A percentile compares a stretch with the other conserved stretches of the same genome.
Evolutionary conservation across 495 filamentous ascomycete species (phyloP).

Genomic region (Hypoxylon perforatum): DNA sequence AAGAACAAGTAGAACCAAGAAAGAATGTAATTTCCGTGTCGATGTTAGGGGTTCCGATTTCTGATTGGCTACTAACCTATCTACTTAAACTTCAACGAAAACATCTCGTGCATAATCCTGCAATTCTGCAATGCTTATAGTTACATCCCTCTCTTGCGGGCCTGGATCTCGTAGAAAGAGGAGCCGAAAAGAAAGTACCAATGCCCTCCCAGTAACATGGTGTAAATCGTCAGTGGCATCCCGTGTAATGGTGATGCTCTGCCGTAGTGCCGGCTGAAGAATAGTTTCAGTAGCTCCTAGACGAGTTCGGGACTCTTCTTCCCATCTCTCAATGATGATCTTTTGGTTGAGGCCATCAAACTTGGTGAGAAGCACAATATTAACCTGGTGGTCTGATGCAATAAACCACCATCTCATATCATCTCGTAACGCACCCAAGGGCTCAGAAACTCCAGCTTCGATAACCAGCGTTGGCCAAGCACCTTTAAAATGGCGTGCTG

Average conservation of each 20-base stretch:
- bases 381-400: slow-evolving; percentile 3
- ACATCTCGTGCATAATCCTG: neutral
- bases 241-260: slow-evolving; percentile 1
- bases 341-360: neutral
- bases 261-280: neutral
- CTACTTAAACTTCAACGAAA: neutral
- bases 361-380: slow-evolving; percentile 4
- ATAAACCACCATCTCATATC: slow-evolving; percentile 3
- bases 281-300: neutral
- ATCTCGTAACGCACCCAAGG: neutral
- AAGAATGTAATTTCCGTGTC: too few relatives aligned
- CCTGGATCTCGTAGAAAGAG: neutral
- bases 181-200: neutral
- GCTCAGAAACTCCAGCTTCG: slow-evolving; percentile 4
- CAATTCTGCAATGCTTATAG: neutral
- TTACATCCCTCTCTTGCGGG: neutral
- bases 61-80: neutral
- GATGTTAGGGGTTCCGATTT: too few relatives aligned
- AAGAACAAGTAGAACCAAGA: too few relatives aligned
- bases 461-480: slow-evolving; percentile 6
- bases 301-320: neutral
- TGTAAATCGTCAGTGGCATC: neutral
- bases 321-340: slow-evolving; percentile 7
- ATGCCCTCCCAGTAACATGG: neutral
- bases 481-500: neutral